Percentiles rank a stretch among this genome's conserved stretches.
Evolutionary conservation across 768 basidiomycete genomes (phyloP).

Genomic region (Plicaturopsis crispa): DNA sequence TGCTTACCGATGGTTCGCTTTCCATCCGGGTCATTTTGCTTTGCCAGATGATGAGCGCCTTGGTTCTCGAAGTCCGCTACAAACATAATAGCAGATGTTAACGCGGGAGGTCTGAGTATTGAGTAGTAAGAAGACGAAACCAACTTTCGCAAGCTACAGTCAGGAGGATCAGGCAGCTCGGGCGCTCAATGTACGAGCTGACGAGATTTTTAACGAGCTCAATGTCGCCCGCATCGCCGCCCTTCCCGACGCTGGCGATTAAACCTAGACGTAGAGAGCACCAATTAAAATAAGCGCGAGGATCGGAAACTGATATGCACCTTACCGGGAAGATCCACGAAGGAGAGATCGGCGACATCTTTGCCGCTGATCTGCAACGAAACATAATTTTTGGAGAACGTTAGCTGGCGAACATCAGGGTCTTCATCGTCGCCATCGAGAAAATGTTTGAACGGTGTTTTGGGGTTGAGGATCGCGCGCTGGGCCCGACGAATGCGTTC

Average conservation of each 20-base stretch:
- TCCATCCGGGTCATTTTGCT: constrained; percentile 51
- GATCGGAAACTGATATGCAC: constrained; percentile 7
- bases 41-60: constrained; percentile 61
- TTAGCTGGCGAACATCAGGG: constrained; percentile 11
- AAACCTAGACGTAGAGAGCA: constrained; percentile 37
- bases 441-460: constrained; percentile 22
- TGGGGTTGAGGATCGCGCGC: constrained; percentile 57
- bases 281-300: constrained; percentile 13
- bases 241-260: constrained; percentile 46
- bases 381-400: constrained; percentile 51
- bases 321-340: constrained; percentile 55
- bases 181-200: constrained; percentile 47
- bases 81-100: too few relatives aligned
- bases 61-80: constrained; percentile 79
- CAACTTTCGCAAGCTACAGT: constrained; percentile 60
- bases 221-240: constrained; percentile 49
- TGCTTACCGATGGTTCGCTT: constrained; percentile 60
- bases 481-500: constrained; percentile 63
- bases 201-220: constrained; percentile 54
- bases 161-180: constrained; percentile 55
- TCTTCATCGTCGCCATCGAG: constrained; percentile 29
- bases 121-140: constrained; percentile 9
- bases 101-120: background rate
- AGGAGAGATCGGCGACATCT: constrained; percentile 55
- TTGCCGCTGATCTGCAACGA: constrained; percentile 52